Evolutionary conservation across 2,329 filamentous ascomycete species (phyloP).

Genomic region (Aspergillus sp.): DNA sequence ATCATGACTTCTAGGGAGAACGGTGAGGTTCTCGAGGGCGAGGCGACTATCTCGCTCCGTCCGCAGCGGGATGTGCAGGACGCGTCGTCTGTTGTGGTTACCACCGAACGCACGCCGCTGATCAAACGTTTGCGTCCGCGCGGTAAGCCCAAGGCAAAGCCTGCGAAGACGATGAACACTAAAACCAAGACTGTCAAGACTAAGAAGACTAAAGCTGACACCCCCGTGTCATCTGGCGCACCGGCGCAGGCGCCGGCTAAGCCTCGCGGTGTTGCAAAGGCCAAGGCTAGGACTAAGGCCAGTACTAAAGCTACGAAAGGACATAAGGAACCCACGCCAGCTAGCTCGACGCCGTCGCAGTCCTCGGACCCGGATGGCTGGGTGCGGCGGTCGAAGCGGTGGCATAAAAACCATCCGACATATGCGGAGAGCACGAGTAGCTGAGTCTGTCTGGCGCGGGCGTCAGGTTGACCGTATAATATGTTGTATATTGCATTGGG

Average conservation of each 20-base stretch:
- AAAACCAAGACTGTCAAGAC: neutral
- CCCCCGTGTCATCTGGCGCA: too few relatives aligned
- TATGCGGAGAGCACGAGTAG: too few relatives aligned
- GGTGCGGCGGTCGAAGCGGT: neutral
- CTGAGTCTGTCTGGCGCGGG: too few relatives aligned
- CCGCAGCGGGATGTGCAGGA: neutral
- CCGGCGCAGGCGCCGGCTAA: neutral
- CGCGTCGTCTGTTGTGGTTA: neutral
- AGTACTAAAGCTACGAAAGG: neutral
- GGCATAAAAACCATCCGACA: neutral
- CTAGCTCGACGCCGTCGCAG: neutral
- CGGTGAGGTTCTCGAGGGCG: slow-evolving; percentile 12
- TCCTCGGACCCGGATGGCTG: neutral
- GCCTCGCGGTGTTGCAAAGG: neutral
- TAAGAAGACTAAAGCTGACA: neutral
- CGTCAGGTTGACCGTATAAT: neutral
- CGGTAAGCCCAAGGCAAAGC: neutral
- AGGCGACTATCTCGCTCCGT: slow-evolving; percentile 8
- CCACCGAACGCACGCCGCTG: too few relatives aligned
- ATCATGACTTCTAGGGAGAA: slow-evolving; percentile 8
- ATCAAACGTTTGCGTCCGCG: too few relatives aligned
- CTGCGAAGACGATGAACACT: neutral
- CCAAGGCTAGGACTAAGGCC: too few relatives aligned
- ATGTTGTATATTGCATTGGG: too few relatives aligned
- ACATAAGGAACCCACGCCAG: neutral